Conservation (phyloP, 2,329 filamentous ascomycete species). For the Emericellopsis atlantica region DNA sequence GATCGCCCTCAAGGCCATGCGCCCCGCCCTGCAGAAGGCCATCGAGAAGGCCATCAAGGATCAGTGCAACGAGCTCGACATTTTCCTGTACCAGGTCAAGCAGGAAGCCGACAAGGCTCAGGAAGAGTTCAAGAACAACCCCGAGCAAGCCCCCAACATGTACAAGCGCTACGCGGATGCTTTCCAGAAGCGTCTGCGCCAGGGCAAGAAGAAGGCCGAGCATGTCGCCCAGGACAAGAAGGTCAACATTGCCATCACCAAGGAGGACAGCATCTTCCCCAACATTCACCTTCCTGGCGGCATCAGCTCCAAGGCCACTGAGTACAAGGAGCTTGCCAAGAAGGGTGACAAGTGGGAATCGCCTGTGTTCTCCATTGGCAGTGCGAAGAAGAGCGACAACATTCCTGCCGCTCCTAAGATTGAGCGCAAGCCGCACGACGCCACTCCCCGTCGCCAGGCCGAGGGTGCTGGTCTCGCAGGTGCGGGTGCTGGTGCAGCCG, state of each 20-base stretch:
- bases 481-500: conserved; percentile 5
- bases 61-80: conserved; percentile 64
- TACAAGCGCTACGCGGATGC: conserved; percentile 76
- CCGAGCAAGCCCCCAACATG: conserved; percentile 65
- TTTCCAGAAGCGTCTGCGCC: conserved; percentile 57
- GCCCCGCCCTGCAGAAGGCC: conserved; percentile 74
- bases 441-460: conserved; percentile 5
- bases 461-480: conserved; percentile 4
- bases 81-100: conserved; percentile 64
- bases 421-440: conserved; percentile 26
- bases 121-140: conserved; percentile 43
- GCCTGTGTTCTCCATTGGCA: conserved; percentile 81
- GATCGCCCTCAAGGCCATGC: conserved; percentile 69
- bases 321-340: conserved; percentile 76
- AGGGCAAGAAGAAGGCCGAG: conserved; percentile 69
- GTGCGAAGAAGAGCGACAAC: conserved; percentile 57
- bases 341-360: conserved; percentile 94
- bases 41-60: conserved; percentile 84
- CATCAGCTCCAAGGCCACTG: conserved; percentile 85
- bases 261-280: conserved; percentile 83
- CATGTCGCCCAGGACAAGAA: conserved; percentile 50
- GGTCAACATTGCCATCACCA: conserved; percentile 41
- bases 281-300: conserved; percentile 69
- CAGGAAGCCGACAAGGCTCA: conserved; percentile 65
- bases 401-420: conserved; percentile 50